Percentiles rank a stretch among this genome's conserved stretches.
Evolutionary conservation across 2,329 filamentous ascomycete species (phyloP).

Genomic region (Tolypocladium nubicola): DNA sequence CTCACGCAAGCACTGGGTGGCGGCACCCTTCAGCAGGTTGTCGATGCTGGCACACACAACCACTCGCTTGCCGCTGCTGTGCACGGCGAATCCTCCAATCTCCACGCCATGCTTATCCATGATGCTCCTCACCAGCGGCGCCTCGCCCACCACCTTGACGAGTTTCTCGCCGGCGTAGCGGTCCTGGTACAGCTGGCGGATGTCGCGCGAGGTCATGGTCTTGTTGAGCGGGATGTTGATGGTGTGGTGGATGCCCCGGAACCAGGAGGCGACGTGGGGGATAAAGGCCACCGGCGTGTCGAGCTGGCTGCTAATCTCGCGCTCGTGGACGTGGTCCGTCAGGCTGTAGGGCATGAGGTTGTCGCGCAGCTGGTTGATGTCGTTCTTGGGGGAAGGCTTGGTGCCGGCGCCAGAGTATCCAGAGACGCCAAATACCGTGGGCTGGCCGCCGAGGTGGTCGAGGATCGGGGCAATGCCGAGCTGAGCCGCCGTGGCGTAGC

Average conservation of each 20-base stretch:
- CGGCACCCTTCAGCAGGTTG: slow-evolving; percentile 86
- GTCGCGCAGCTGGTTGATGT: slow-evolving; percentile 69
- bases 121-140: slow-evolving; percentile 77
- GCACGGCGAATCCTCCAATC: slow-evolving; percentile 91
- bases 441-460: slow-evolving; percentile 63
- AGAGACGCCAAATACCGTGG: slow-evolving; percentile 80
- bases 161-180: slow-evolving; percentile 93
- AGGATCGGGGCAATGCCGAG: slow-evolving; percentile 78
- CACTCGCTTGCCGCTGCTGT: slow-evolving; percentile 78
- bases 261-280: slow-evolving; percentile 93
- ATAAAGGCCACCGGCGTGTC: slow-evolving; percentile 70
- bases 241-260: slow-evolving; percentile 87
- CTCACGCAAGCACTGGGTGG: slow-evolving; percentile 84
- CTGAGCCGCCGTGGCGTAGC: slow-evolving; percentile 90
- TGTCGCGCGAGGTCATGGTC: slow-evolving; percentile 81
- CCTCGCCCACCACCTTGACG: slow-evolving; percentile 83
- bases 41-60: slow-evolving; percentile 89
- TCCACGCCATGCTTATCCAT: slow-evolving; percentile 79
- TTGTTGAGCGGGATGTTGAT: slow-evolving; percentile 82
- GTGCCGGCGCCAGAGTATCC: slow-evolving; percentile 94
- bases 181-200: slow-evolving; percentile 91
- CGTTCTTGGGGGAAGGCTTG: slow-evolving; percentile 90
- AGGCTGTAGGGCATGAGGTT: slow-evolving; percentile 74
- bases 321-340: slow-evolving; percentile 91
- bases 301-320: slow-evolving; percentile 74